These are phyloP conservation scores for Acacia confusa DNA, from an alignment of 306 rosid genomes.

Conservation along the genomic window DNA sequence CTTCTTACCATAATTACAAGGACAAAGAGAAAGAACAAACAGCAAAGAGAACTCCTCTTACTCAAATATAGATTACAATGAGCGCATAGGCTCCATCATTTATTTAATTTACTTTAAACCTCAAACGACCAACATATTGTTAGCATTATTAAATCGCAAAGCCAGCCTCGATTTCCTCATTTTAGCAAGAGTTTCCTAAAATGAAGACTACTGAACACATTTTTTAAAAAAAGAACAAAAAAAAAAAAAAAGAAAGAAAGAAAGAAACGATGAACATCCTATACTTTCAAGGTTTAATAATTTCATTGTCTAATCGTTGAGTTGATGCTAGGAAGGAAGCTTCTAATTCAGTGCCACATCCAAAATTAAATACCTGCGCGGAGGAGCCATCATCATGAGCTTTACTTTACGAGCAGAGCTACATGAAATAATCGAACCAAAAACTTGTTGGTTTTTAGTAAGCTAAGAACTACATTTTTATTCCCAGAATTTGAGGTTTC, in stretches of 20 bases:
- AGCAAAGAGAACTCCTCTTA: background rate
- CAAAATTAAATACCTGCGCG: background rate
- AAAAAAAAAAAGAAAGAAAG: no score
- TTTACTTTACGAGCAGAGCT: background rate
- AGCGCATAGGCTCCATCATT: background rate
- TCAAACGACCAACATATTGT: background rate
- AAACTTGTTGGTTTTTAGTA: background rate
- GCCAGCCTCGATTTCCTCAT: background rate
- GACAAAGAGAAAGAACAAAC: background rate
- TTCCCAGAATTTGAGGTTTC: constrained; percentile 1
- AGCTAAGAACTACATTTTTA: background rate
- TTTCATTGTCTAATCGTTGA: background rate
- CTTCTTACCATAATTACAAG: background rate
- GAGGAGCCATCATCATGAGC: background rate
- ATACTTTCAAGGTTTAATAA: background rate
- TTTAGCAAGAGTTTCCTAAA: background rate
- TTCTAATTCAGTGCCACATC: background rate
- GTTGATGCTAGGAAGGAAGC: background rate
- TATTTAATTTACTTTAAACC: background rate
- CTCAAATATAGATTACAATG: background rate
- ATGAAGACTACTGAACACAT: background rate
- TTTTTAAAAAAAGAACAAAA: background rate
- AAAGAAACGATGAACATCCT: background rate
- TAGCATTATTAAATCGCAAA: background rate
- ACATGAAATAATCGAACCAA: background rate